Conservation (phyloP, 768 basidiomycete genomes). For the Lenzites betulinus region DNA sequence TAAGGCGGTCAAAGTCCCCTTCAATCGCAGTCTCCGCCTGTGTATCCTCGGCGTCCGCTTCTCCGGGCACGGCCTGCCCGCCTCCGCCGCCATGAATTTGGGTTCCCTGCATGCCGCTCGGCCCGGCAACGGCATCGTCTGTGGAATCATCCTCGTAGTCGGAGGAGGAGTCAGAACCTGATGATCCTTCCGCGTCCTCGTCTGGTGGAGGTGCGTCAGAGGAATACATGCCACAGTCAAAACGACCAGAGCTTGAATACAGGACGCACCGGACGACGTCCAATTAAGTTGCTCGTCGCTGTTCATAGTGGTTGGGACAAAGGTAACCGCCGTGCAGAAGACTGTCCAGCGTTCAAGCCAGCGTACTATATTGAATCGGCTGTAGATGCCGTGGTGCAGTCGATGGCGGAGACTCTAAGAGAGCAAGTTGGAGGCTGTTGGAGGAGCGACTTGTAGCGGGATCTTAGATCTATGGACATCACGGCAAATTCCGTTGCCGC, state of each 20-base stretch:
- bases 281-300: background rate
- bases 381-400: background rate
- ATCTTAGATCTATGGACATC: too few species aligned
- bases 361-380: background rate
- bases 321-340: background rate
- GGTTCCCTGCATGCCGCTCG: background rate
- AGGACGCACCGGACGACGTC: slow-evolving; percentile 6
- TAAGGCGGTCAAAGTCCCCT: slow-evolving; percentile 67
- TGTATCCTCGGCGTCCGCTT: slow-evolving; percentile 12
- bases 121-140: background rate
- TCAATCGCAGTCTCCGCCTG: slow-evolving; percentile 43
- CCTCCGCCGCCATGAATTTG: background rate
- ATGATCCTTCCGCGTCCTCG: slow-evolving; percentile 14
- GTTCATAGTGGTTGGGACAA: background rate
- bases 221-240: too few species aligned
- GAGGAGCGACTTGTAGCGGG: too few species aligned
- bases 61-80: background rate
- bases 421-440: background rate
- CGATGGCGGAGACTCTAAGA: too few species aligned
- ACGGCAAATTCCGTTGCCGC: background rate
- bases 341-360: too few species aligned
- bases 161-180: slow-evolving; percentile 9
- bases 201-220: background rate
- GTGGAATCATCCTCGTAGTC: slow-evolving; percentile 1
- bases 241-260: too few species aligned